A percentile compares a stretch with the other conserved stretches of the same genome.
Conservation (phyloP, 2,329 filamentous ascomycete species). For the Alternaria triticina region DNA sequence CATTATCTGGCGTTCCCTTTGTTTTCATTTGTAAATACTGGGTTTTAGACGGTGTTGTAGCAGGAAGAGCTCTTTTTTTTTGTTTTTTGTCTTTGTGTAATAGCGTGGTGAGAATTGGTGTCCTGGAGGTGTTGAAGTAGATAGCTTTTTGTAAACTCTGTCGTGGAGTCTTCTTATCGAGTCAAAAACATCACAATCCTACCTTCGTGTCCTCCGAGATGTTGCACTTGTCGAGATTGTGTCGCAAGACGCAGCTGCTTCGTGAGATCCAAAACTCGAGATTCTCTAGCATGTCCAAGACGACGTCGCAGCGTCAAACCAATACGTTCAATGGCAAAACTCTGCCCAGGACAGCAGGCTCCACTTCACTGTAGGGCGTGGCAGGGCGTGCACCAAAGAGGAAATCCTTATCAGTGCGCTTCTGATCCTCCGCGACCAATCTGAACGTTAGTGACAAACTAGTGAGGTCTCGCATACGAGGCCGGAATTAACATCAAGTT, state of each 20-base stretch:
- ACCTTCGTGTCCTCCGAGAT: background rate
- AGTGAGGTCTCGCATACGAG: background rate
- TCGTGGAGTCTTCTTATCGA: background rate
- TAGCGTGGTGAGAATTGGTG: background rate
- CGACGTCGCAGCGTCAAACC: too few species aligned
- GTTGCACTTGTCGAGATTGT: too few species aligned
- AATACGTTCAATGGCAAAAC: too few species aligned
- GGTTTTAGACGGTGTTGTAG: background rate
- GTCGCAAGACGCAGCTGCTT: too few species aligned
- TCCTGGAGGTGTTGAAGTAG: background rate
- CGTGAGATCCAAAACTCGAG: too few species aligned
- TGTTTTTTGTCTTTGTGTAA: background rate
- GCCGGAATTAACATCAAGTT: slow-evolving; percentile 5
- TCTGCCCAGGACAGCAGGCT: too few species aligned
- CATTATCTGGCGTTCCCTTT: background rate
- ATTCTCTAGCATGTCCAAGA: too few species aligned
- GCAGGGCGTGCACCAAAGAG: background rate
- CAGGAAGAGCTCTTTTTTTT: background rate
- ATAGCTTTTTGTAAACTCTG: background rate
- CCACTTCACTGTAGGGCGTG: background rate
- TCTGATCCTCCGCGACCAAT: background rate
- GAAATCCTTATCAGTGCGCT: background rate
- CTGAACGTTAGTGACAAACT: background rate
- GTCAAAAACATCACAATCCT: background rate
- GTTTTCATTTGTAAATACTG: slow-evolving; percentile 6